phyloP scores from a whole-genome alignment of 495 filamentous ascomycete species.

The Aspergillus carlsbadensis region DNA sequence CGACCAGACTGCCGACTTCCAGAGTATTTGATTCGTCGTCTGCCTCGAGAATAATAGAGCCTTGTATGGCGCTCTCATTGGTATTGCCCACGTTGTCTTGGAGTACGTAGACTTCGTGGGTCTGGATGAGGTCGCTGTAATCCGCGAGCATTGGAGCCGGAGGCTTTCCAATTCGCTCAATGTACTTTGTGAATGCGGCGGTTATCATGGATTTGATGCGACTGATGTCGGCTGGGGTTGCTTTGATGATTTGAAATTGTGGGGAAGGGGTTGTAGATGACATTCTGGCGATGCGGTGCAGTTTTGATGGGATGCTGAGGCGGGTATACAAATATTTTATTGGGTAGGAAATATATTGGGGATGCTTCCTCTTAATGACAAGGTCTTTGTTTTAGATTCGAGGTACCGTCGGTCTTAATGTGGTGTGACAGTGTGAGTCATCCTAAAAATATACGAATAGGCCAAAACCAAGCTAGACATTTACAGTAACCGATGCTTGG shows the following conservation, averaged over 20 bases:
- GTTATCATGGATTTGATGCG: slow-evolving; percentile 29
- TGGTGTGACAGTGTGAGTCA: no score
- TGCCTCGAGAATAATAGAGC: slow-evolving; percentile 16
- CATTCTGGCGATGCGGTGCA: not conserved
- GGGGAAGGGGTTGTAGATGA: not conserved
- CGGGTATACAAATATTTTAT: no score
- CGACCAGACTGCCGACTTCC: slow-evolving; percentile 33
- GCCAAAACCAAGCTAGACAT: no score
- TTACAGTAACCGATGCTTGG: no score
- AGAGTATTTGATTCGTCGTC: slow-evolving; percentile 15
- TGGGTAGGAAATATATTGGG: no score
- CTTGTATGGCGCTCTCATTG: slow-evolving; percentile 2
- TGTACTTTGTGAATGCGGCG: slow-evolving; percentile 37
- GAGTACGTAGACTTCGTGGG: slow-evolving; percentile 18
- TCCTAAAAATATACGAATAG: no score
- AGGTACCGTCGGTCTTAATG: no score
- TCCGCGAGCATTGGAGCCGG: slow-evolving; percentile 35
- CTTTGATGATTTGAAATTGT: slow-evolving; percentile 17
- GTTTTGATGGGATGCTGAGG: not conserved
- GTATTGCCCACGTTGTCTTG: not conserved
- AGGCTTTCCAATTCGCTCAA: slow-evolving; percentile 34
- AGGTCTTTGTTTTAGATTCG: no score
- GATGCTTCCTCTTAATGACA: no score
- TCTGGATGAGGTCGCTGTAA: slow-evolving; percentile 21
- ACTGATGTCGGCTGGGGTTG: slow-evolving; percentile 23